phyloP scores from a whole-genome alignment of 1,284 basidiomycete genomes.

The Heterobasidion occidentale region DNA sequence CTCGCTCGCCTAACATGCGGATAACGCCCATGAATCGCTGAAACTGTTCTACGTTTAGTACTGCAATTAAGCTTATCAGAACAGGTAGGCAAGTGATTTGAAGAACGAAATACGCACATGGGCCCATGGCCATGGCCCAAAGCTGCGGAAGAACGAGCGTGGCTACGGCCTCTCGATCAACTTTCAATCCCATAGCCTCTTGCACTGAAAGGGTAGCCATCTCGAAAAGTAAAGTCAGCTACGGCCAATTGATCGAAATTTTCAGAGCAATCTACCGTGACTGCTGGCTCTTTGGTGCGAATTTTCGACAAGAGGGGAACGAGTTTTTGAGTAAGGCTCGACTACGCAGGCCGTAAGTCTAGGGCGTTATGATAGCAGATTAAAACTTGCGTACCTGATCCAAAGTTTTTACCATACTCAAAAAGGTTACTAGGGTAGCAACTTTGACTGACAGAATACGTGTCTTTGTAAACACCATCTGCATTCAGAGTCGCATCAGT shows the following conservation, averaged over 20 bases:
- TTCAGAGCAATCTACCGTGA: slow-evolving; percentile 52
- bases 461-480: slow-evolving; percentile 89
- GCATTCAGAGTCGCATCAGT: no score
- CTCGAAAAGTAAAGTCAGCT: slow-evolving; percentile 25
- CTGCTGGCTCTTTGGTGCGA: slow-evolving; percentile 89
- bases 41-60: slow-evolving; percentile 89
- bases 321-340: slow-evolving; percentile 88
- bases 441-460: slow-evolving; percentile 84
- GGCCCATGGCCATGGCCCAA: slow-evolving; percentile 97
- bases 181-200: slow-evolving; percentile 94
- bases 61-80: slow-evolving; percentile 26
- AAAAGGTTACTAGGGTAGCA: slow-evolving; percentile 82
- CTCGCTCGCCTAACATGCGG: slow-evolving; percentile 65
- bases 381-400: slow-evolving; percentile 61
- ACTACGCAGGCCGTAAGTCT: slow-evolving; percentile 22
- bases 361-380: neutral
- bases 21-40: slow-evolving; percentile 83
- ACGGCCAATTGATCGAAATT: neutral
- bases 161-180: slow-evolving; percentile 92
- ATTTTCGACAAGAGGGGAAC: slow-evolving; percentile 93
- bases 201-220: slow-evolving; percentile 92
- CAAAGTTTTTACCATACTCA: slow-evolving; percentile 88
- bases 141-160: slow-evolving; percentile 90
- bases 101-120: slow-evolving; percentile 43
- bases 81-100: no score